Evolutionary conservation across 1,284 basidiomycete species (phyloP).

Genomic region (Schizopora paradoxa): DNA sequence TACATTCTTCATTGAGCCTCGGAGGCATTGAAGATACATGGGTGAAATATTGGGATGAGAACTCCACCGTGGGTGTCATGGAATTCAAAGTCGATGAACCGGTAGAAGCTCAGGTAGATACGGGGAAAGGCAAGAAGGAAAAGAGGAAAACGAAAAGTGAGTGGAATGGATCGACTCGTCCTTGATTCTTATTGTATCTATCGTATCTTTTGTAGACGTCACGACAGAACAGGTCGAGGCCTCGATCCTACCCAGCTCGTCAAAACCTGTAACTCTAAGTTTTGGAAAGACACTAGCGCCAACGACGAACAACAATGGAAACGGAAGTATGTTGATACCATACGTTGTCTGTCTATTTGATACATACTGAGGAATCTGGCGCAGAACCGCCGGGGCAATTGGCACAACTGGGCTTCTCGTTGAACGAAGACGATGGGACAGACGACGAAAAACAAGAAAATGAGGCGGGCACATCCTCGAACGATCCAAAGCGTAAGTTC

Average conservation of each 20-base stretch:
- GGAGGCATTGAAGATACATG: slow-evolving; percentile 67
- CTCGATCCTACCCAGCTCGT: slow-evolving; percentile 62
- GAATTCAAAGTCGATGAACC: slow-evolving; percentile 77
- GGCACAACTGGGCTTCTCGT: slow-evolving; percentile 30
- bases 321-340: no score
- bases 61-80: slow-evolving; percentile 59
- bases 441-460: slow-evolving; percentile 31
- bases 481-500: slow-evolving; percentile 55
- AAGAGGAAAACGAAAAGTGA: slow-evolving; percentile 57
- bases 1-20: slow-evolving; percentile 55
- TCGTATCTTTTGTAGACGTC: slow-evolving; percentile 18
- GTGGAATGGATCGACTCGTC: slow-evolving; percentile 26
- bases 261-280: slow-evolving; percentile 72
- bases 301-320: no score
- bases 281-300: slow-evolving; percentile 48
- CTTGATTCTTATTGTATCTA: slow-evolving; percentile 13
- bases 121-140: slow-evolving; percentile 54
- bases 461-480: slow-evolving; percentile 22
- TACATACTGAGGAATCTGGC: no score
- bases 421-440: slow-evolving; percentile 34
- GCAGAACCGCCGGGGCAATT: no score
- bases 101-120: slow-evolving; percentile 28
- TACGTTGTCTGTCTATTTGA: no score
- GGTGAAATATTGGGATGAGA: slow-evolving; percentile 82
- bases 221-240: slow-evolving; percentile 38